Conservation (phyloP, 2,329 filamentous ascomycete species). For the Aquanectria penicillioides region DNA sequence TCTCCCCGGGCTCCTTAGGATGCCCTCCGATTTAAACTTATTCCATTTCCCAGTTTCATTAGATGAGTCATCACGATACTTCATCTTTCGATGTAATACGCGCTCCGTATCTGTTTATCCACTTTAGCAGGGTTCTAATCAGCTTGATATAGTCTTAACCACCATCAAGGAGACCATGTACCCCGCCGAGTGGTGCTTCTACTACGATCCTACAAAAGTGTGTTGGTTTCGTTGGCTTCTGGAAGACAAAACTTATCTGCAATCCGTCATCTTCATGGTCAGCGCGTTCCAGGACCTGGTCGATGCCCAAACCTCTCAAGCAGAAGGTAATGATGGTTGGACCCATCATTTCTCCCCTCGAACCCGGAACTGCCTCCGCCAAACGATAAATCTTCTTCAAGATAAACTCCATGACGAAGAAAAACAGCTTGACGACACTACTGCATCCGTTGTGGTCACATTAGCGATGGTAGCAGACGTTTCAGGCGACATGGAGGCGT, state of each 20-base stretch:
- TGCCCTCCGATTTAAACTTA: constrained; percentile 29
- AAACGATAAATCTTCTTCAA: constrained; percentile 32
- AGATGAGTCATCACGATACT: constrained; percentile 15
- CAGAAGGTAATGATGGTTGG: neutral
- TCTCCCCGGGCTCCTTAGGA: constrained; percentile 21
- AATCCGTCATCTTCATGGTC: constrained; percentile 39
- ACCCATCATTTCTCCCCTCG: constrained; percentile 17
- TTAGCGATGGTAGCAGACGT: constrained; percentile 38
- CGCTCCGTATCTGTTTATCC: accelerated
- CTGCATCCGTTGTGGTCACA: constrained; percentile 30
- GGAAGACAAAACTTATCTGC: constrained; percentile 38
- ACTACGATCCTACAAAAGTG: constrained; percentile 30
- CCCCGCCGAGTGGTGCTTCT: constrained; percentile 43
- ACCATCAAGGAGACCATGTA: constrained; percentile 42
- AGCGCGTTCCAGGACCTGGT: constrained; percentile 34
- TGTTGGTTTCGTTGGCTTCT: constrained; percentile 45
- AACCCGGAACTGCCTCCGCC: constrained; percentile 24
- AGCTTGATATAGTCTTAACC: constrained; percentile 36
- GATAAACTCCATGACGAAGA: constrained; percentile 26
- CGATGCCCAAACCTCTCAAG: neutral
- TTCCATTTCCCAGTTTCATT: constrained; percentile 35
- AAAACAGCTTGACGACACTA: constrained; percentile 31
- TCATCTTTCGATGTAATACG: constrained; percentile 32
- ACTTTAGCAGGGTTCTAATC: neutral
- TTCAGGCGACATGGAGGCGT: constrained; percentile 28